Base-by-base conservation (phyloP, 2,329 filamentous ascomycete species). In the Exophiala lecanii-corni region DNA sequence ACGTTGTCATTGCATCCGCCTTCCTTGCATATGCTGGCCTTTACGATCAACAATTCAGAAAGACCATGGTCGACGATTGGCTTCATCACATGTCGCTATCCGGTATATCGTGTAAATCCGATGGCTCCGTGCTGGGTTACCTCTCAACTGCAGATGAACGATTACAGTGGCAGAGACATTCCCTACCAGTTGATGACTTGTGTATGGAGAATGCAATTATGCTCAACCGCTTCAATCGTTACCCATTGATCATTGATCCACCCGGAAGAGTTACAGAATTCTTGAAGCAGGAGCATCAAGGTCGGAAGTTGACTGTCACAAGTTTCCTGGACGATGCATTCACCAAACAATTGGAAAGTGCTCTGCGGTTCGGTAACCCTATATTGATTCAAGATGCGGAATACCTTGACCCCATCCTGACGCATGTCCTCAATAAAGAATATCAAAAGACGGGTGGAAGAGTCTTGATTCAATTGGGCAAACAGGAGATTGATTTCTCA, bases 201-300 rank as follows among this genome's bases (percentile, higher is more conserved):
- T 98, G 92, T 74, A 98, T 92, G 0, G 92, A 98, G 67, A 98
- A 98, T 60, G 92, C 94, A 33, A 96, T 98, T 59, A 84, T 98
- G 55, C 78, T 98, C 49, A 89, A 97, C 72, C 83, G 92, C 45
- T 98, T 96, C 81, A 98, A 98, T 71, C 81, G 92, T 52, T 98
- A 98, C 64, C 92, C 94, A 33, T 78, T 98, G 48, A 97, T 98
- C 65, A 95, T 98, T 62, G 92, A 98, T 65, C 94, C 94, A 1
- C 97, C 92, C 10, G 92, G 92, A 31, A 81, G 92, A 54, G 88
- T 91, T 16, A 92, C 88, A 1, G 92, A 98, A 58, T 98, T 97
- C 72, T 65, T 98, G 59, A 86, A 94, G 66, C 91, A 89, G 60
- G 88, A 97, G 67, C 92, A 84, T 74, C 91, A 91, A 62, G 89